Conservation (phyloP, 129 eudicot genomes). For the Mikania micrantha region DNA sequence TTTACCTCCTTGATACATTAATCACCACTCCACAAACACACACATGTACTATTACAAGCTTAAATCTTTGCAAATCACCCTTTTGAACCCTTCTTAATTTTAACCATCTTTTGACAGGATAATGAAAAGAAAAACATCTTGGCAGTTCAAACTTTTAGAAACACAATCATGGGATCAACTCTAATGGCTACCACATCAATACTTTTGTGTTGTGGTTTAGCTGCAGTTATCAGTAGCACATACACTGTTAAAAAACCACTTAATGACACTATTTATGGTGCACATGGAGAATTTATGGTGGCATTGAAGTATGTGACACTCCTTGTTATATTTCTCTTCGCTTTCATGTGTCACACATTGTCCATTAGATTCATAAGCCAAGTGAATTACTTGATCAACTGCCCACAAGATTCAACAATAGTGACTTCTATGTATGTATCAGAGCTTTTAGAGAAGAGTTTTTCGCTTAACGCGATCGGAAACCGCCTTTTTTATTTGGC, state of each 20-base stretch:
- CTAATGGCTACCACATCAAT: slow-evolving; percentile 89
- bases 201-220: slow-evolving; percentile 65
- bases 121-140: slow-evolving; percentile 80
- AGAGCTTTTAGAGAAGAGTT: slow-evolving; percentile 67
- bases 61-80: too few species aligned
- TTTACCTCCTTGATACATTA: too few species aligned
- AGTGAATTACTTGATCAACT: slow-evolving; percentile 77
- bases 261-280: slow-evolving; percentile 71
- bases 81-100: neutral
- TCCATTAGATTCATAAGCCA: slow-evolving; percentile 81
- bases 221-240: slow-evolving; percentile 83
- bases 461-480: slow-evolving; percentile 56
- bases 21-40: too few species aligned
- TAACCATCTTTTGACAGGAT: slow-evolving; percentile 42
- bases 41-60: too few species aligned
- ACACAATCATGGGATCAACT: slow-evolving; percentile 88
- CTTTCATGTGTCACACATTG: slow-evolving; percentile 70
- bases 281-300: slow-evolving; percentile 86
- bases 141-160: slow-evolving; percentile 78
- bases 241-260: slow-evolving; percentile 83
- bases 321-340: slow-evolving; percentile 59
- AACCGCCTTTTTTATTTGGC: slow-evolving; percentile 65
- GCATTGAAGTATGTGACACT: slow-evolving; percentile 75
- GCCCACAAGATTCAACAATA: slow-evolving; percentile 47
- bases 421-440: slow-evolving; percentile 52